A percentile compares a stretch with the other conserved stretches of the same genome.
phyloP scores from a whole-genome alignment of 495 filamentous ascomycete genomes.

The Penicillium robsamsonii region DNA sequence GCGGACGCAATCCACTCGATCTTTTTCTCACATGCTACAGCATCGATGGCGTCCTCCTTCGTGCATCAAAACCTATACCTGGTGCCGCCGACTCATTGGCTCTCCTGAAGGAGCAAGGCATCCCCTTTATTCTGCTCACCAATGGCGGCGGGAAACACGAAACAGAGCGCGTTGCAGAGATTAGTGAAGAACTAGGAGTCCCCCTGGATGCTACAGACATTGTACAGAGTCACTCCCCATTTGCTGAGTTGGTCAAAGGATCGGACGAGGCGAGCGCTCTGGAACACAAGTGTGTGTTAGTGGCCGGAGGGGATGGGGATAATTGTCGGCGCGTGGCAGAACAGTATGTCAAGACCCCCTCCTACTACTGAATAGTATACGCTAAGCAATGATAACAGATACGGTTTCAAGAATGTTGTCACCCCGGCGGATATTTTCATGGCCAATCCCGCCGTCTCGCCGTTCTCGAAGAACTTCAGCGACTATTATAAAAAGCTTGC shows the following conservation, averaged over 20 bases:
- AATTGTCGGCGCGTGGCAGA: constrained; percentile 74
- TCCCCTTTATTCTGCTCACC: constrained; percentile 84
- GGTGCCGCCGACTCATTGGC: constrained; percentile 72
- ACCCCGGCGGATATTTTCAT: constrained; percentile 80
- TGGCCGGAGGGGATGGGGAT: constrained; percentile 77
- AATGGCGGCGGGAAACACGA: constrained; percentile 86
- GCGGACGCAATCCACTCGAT: constrained; percentile 9
- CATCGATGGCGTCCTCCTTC: constrained; percentile 95
- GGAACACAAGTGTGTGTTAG: constrained; percentile 71
- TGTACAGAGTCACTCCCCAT: constrained; percentile 83
- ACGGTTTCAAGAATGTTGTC: constrained; percentile 83
- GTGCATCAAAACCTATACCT: constrained; percentile 75
- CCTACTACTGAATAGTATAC: not conserved
- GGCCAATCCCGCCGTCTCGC: constrained; percentile 73
- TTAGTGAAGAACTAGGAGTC: constrained; percentile 61
- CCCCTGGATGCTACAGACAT: constrained; percentile 63
- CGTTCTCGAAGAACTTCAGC: constrained; percentile 64
- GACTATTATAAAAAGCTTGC: constrained; percentile 61
- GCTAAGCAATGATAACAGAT: constrained; percentile 39
- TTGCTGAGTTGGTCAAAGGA: constrained; percentile 53
- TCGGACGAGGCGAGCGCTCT: constrained; percentile 39
- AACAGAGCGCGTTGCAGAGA: constrained; percentile 63
- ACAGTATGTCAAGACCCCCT: constrained; percentile 29
- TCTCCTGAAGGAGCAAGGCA: constrained; percentile 64
- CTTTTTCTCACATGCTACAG: constrained; percentile 40